Conservation (phyloP, 169 alveolate species). For the Ichthyophthirius multifiliis region DNA sequence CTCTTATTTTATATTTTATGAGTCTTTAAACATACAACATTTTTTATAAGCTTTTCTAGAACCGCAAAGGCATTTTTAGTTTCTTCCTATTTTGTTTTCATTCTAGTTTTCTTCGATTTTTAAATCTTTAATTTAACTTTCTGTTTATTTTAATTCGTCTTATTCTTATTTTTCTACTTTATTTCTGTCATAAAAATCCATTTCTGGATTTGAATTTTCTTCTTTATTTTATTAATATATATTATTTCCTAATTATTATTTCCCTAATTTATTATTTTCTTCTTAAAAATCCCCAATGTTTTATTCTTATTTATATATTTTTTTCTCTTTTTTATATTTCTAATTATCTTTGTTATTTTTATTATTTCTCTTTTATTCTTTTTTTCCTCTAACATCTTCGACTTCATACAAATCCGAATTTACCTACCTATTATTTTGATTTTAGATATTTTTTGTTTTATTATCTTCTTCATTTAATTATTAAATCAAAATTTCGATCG, state of each 20-base stretch:
- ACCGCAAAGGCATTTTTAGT: slow-evolving; percentile 30
- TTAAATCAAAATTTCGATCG: neutral
- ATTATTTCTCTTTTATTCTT: neutral
- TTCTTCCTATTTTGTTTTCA: slow-evolving; percentile 26
- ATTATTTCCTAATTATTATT: too few relatives aligned
- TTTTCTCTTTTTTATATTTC: neutral
- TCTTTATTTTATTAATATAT: slow-evolving; percentile 35
- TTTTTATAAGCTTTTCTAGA: slow-evolving; percentile 32
- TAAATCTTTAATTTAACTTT: neutral
- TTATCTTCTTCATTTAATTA: neutral
- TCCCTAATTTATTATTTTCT: neutral
- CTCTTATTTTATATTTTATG: slow-evolving; percentile 20
- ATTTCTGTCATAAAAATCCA: slow-evolving; percentile 21
- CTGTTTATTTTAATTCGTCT: slow-evolving; percentile 40
- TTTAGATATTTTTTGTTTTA: neutral
- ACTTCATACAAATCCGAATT: neutral
- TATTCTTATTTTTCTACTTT: slow-evolving; percentile 41
- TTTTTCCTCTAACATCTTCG: slow-evolving; percentile 13
- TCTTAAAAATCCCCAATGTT: neutral
- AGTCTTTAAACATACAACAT: slow-evolving; percentile 39
- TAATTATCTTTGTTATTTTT: neutral
- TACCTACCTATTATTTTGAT: neutral
- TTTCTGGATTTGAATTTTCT: slow-evolving; percentile 39
- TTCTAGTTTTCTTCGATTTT: slow-evolving; percentile 14
- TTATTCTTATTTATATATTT: neutral